Evolutionary conservation across 2,329 filamentous ascomycete species (phyloP).

Genomic region (Stachybotrys chlorohalonatus): DNA sequence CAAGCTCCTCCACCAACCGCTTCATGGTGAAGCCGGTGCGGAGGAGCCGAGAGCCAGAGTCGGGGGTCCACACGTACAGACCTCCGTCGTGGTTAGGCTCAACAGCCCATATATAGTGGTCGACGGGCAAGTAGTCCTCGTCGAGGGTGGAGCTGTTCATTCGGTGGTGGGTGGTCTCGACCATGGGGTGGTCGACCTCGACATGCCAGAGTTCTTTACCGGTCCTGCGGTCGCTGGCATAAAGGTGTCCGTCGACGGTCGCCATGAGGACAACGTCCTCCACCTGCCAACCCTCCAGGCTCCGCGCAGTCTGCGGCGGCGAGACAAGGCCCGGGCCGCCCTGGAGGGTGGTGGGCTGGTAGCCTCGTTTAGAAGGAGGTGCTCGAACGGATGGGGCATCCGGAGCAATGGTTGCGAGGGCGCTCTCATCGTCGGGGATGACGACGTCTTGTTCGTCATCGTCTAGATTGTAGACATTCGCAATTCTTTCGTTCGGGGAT

Average conservation of each 20-base stretch:
- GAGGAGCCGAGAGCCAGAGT: slow-evolving; percentile 48
- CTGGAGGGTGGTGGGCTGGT: slow-evolving; percentile 40
- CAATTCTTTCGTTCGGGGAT: slow-evolving; percentile 8
- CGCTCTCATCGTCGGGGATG: slow-evolving; percentile 69
- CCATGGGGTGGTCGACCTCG: slow-evolving; percentile 75
- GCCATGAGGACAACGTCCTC: slow-evolving; percentile 99
- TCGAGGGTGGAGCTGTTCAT: slow-evolving; percentile 55
- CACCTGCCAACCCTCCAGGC: slow-evolving; percentile 98
- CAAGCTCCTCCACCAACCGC: slow-evolving; percentile 72
- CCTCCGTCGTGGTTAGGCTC: slow-evolving; percentile 82
- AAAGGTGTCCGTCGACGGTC: slow-evolving; percentile 96
- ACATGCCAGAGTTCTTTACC: slow-evolving; percentile 81
- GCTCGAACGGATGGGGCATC: slow-evolving; percentile 79
- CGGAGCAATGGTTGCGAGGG: slow-evolving; percentile 97
- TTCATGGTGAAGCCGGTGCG: slow-evolving; percentile 70
- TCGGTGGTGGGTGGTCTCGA: slow-evolving; percentile 78
- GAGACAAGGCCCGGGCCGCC: slow-evolving; percentile 50
- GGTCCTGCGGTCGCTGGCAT: slow-evolving; percentile 81
- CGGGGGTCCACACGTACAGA: slow-evolving; percentile 77
- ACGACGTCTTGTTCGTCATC: slow-evolving; percentile 21
- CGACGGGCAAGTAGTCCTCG: slow-evolving; percentile 55
- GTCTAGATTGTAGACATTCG: slow-evolving; percentile 21
- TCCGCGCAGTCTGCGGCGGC: slow-evolving; percentile 91
- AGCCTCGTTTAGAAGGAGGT: slow-evolving; percentile 64
- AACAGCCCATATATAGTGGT: slow-evolving; percentile 91